Conservation (phyloP, 2,329 filamentous ascomycete genomes). For the Colletotrichum musicola region DNA sequence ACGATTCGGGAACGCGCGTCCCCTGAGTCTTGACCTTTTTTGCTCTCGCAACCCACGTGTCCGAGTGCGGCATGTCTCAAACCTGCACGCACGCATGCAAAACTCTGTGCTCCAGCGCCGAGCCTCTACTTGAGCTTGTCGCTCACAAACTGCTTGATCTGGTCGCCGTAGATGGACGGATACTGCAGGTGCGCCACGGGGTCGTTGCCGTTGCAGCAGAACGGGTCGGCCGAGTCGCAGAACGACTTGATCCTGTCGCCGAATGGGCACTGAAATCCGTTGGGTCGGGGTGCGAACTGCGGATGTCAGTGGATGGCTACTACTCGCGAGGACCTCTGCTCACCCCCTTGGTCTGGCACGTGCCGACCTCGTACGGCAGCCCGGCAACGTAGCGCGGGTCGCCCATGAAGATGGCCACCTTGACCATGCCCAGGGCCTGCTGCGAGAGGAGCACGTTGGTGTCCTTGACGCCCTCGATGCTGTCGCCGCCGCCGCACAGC, state of each 20-base stretch:
- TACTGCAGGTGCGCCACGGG: slow-evolving; percentile 59
- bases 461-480: slow-evolving; percentile 58
- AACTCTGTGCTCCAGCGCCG: neutral
- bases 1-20: slow-evolving; percentile 2
- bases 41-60: neutral
- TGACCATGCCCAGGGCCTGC: slow-evolving; percentile 66
- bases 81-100: neutral
- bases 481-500: slow-evolving; percentile 69
- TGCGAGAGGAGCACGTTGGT: slow-evolving; percentile 58
- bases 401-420: slow-evolving; percentile 75
- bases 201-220: slow-evolving; percentile 72
- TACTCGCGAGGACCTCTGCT: slow-evolving; percentile 44
- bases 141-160: slow-evolving; percentile 35
- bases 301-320: neutral
- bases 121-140: slow-evolving; percentile 27
- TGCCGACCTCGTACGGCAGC: slow-evolving; percentile 71
- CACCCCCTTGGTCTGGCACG: slow-evolving; percentile 68
- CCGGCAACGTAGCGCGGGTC: slow-evolving; percentile 69
- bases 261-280: slow-evolving; percentile 66
- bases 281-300: slow-evolving; percentile 68
- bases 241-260: slow-evolving; percentile 69
- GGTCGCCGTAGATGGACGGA: slow-evolving; percentile 32
- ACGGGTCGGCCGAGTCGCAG: slow-evolving; percentile 71
- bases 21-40: neutral
- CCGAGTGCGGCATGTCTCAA: slow-evolving; percentile 1